Base-by-base conservation (phyloP, 352 stramenopile species). In the Phytophthora podocarpi region DNA sequence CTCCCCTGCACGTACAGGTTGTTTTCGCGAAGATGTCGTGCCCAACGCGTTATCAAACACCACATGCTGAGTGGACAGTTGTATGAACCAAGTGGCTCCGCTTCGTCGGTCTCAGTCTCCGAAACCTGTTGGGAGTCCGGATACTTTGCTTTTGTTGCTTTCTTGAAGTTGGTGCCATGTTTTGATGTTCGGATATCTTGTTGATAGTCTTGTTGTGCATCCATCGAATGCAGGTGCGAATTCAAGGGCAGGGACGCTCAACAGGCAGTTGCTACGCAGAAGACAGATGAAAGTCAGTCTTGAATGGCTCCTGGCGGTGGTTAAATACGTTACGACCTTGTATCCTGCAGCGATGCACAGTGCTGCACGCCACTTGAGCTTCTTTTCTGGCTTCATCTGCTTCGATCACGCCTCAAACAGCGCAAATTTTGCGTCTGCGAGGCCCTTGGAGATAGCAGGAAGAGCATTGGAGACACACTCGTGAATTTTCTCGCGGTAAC, bases 401-500 rank as follows among this genome's bases (percentile, higher is more conserved):
- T n/a, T n/a, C n/a, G n/a, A n/a, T 51, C 47, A 87, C 47, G 73
- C 77, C 8, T 90, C 80, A 47, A 90, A 87, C 5, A 90, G 56
- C 23, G 78, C 78, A 45, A 80, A 82, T 52, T 89, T 89, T 46
- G 80, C 82, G 43, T 91, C 82, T 0, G 67, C 70, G 21, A 91
- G 52, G 0, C 74, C 67, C 43, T 88, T 88, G 11, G 75, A 85
- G 27, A 91, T 76, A n/a, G 64, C 70, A 9, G 78, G 76, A 18
- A 74, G 55, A 10, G 77, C 72, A 32, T 65, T 64, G 5, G 69
- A 68, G 13, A 85, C 45, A 2, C 65, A 68, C 2, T 88, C 78
- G 7, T 77, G 60, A 31, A 91, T 70, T 23, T 69, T 74, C 41
- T 82, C 66, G 21, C 79, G 80, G 52, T 87, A 89, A 26, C 69